Conservation (phyloP, 1,139 yeast species). For the Taiozyma sp. region DNA sequence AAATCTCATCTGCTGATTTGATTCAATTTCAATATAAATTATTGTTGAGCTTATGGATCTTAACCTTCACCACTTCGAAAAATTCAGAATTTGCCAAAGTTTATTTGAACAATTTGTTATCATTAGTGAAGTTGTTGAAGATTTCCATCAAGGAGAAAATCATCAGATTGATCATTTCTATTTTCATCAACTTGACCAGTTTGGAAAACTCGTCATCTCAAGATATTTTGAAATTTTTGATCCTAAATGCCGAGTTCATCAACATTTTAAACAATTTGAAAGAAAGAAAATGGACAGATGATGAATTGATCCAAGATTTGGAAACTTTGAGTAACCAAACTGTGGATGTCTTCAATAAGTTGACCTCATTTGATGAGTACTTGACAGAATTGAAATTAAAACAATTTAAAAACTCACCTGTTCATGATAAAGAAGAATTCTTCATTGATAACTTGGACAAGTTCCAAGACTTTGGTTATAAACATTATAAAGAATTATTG, state of each 20-base stretch:
- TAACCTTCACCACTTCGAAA: constrained; percentile 62
- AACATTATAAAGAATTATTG: constrained; percentile 53
- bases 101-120: constrained; percentile 37
- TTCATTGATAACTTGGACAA: constrained; percentile 79
- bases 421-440: constrained; percentile 81
- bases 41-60: constrained; percentile 75
- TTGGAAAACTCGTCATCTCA: constrained; percentile 25
- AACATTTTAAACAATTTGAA: constrained; percentile 61
- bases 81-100: constrained; percentile 43
- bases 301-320: constrained; percentile 78
- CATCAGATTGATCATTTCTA: constrained; percentile 73
- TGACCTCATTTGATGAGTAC: constrained; percentile 93
- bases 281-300: constrained; percentile 92
- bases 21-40: constrained; percentile 83
- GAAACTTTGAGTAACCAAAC: constrained; percentile 49
- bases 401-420: constrained; percentile 85
- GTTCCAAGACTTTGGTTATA: constrained; percentile 77
- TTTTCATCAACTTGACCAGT: constrained; percentile 54
- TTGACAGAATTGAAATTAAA: constrained; percentile 76
- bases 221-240: constrained; percentile 52
- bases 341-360: constrained; percentile 65
- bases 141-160: constrained; percentile 89
- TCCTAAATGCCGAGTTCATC: constrained; percentile 74
- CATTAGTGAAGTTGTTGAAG: constrained; percentile 61
- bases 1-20: constrained; percentile 28